A percentile compares a stretch with the other conserved stretches of the same genome.
phyloP scores from a whole-genome alignment of 495 filamentous ascomycete species.

The Neurospora sp. region DNA sequence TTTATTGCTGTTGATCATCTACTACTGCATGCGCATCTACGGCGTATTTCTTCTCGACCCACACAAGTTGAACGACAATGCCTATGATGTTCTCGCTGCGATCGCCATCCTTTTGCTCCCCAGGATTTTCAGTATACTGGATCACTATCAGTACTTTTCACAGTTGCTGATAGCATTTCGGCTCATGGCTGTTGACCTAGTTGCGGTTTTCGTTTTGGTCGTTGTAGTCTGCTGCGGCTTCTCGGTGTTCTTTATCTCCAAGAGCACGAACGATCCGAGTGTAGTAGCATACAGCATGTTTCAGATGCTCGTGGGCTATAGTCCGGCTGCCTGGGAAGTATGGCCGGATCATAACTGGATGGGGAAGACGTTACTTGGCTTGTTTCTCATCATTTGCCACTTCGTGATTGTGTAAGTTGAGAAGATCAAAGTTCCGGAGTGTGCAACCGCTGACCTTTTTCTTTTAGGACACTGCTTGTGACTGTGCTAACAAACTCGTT shows the following conservation, averaged over 20 bases:
- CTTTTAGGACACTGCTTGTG: constrained; percentile 64
- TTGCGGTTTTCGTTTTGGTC: constrained; percentile 72
- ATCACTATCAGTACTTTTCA: constrained; percentile 92
- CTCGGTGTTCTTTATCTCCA: constrained; percentile 84
- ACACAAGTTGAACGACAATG: constrained; percentile 60
- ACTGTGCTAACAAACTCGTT: constrained; percentile 90
- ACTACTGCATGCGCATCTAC: constrained; percentile 80
- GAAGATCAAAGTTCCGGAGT: not conserved
- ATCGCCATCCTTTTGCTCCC: constrained; percentile 85
- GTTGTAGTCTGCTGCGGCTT: constrained; percentile 84
- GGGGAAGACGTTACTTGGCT: constrained; percentile 60
- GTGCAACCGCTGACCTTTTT: not conserved
- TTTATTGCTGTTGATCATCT: constrained; percentile 71
- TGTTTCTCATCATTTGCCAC: constrained; percentile 89
- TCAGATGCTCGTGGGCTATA: constrained; percentile 84
- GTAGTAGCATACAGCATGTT: constrained; percentile 81
- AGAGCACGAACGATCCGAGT: constrained; percentile 48
- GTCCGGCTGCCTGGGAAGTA: constrained; percentile 42
- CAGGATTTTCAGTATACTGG: constrained; percentile 79
- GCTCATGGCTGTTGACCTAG: constrained; percentile 82
- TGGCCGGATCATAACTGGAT: constrained; percentile 74
- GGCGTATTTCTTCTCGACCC: constrained; percentile 69
- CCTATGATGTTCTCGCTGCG: constrained; percentile 82
- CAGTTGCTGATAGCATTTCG: constrained; percentile 87
- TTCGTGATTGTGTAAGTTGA: constrained; percentile 66